These are phyloP conservation scores for Conringia planisiliqua DNA, from an alignment of 345 rosid species.

Conservation along the genomic window DNA sequence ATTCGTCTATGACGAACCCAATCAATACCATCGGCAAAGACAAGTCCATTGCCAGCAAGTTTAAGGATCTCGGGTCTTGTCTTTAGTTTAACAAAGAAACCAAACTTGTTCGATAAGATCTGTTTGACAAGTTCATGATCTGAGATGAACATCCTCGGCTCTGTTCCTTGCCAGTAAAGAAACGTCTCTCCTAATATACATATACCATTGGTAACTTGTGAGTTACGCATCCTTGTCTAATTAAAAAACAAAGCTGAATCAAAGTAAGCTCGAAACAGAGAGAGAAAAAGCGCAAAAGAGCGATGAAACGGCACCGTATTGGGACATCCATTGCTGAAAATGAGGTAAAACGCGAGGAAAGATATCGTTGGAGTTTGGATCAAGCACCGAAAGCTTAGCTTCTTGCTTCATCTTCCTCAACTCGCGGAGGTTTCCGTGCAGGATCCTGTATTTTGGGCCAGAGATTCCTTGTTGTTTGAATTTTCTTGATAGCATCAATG, in stretches of 20 bases:
- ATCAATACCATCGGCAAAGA: constrained; percentile 33
- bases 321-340: constrained; percentile 14
- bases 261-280: background rate
- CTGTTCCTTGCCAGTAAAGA: constrained; percentile 45
- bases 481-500: constrained; percentile 15
- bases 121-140: constrained; percentile 45
- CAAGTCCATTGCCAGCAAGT: constrained; percentile 41
- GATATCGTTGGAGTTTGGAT: constrained; percentile 14
- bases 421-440: constrained; percentile 22
- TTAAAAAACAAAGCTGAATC: background rate
- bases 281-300: background rate
- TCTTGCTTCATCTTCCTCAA: constrained; percentile 15
- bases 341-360: constrained; percentile 27
- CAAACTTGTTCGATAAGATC: constrained; percentile 41
- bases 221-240: background rate
- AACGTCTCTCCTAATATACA: constrained; percentile 38
- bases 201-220: background rate
- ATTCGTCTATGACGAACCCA: constrained; percentile 45
- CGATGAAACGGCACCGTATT: constrained; percentile 23
- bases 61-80: constrained; percentile 3
- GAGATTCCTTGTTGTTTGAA: constrained; percentile 34
- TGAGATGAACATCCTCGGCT: constrained; percentile 38
- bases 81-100: constrained; percentile 33
- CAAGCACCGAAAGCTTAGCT: constrained; percentile 26
- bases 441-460: constrained; percentile 26